Conservation (phyloP, 345 rosid species). For the Atalantia buxifolia region DNA sequence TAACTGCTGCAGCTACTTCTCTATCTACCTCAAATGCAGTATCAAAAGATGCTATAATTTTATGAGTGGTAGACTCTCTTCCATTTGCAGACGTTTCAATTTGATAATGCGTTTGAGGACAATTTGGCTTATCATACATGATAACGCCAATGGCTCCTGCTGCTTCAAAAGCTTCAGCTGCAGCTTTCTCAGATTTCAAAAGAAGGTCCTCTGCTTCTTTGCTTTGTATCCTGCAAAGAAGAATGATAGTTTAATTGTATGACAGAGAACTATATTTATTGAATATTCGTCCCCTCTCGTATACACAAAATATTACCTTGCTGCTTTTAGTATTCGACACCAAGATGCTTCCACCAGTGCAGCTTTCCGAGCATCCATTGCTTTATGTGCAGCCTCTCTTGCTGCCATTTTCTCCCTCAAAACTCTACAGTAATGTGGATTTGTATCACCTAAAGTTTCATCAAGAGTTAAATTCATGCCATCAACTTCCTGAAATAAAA, state of each 20-base stretch:
- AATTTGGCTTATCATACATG: constrained; percentile 73
- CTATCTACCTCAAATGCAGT: constrained; percentile 91
- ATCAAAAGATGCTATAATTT: constrained; percentile 80
- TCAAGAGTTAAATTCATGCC: constrained; percentile 92
- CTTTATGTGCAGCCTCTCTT: constrained; percentile 76
- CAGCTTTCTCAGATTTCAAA: constrained; percentile 65
- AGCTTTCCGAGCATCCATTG: constrained; percentile 89
- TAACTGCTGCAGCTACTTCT: constrained; percentile 90
- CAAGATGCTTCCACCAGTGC: constrained; percentile 94
- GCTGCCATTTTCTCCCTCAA: constrained; percentile 91
- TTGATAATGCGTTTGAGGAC: constrained; percentile 48
- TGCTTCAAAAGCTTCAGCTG: constrained; percentile 82
- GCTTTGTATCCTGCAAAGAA: constrained; percentile 54
- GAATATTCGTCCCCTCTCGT: not conserved
- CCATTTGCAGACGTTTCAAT: constrained; percentile 46
- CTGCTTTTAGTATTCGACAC: constrained; percentile 84
- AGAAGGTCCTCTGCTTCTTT: constrained; percentile 69
- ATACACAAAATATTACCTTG: constrained; percentile 48
- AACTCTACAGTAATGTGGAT: constrained; percentile 87
- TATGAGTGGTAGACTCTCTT: constrained; percentile 63
- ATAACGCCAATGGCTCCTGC: constrained; percentile 84
- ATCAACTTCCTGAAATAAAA: constrained; percentile 65
- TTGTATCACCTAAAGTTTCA: constrained; percentile 82
- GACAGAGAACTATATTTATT: not conserved
- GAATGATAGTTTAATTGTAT: constrained; percentile 3